Base-by-base conservation (phyloP, 305 asterid species). In the Plantago coronopus region DNA sequence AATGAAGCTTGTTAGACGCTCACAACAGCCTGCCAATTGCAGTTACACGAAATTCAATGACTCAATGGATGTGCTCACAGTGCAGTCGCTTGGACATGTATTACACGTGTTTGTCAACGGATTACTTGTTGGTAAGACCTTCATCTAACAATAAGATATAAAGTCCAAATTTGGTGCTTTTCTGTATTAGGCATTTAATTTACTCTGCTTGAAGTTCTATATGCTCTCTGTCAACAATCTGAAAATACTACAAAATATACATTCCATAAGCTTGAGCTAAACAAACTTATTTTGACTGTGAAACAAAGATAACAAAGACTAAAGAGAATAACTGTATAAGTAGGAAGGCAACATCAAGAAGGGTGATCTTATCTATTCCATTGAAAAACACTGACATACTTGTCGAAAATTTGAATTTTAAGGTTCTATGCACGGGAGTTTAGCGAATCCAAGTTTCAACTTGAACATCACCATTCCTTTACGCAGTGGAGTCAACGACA, bases 361-460 rank as follows among this genome's bases (percentile, higher is more conserved):
- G 16, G 49, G 20, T 21, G 31, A 15, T 29, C 9, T 9, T n/a
- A 13, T 62, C 10, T 15, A 11, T 20, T 37, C 27, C 27, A 3
- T 25, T 25, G 17, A 4, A 13, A 56, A 7, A 40, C 20, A 19
- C 21, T 13, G 50, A 18, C 20, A 17, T 20, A 29, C 11, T 18
- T 53, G 42, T 46, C 51, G 38, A 17, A 59, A 48, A 3, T 69
- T 47, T 55, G 21, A 22, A 13, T 57, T 17, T 16, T 29, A 43
- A 90, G 98, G 86, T 60, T 86, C 91, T 14, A 69, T 49, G 59
- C 95, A 86, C 66, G 98, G 98, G 62, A 14, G 16, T 12, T 62
- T 20, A 20, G 67, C 66, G 58, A 78, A 72, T 59, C 38, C 64
- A 53, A 25, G 77, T 43, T 88, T 86, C 69, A 72, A 61, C 15